phyloP scores from a whole-genome alignment of 2,329 filamentous ascomycete species.

The Stromatinia cepivora region DNA sequence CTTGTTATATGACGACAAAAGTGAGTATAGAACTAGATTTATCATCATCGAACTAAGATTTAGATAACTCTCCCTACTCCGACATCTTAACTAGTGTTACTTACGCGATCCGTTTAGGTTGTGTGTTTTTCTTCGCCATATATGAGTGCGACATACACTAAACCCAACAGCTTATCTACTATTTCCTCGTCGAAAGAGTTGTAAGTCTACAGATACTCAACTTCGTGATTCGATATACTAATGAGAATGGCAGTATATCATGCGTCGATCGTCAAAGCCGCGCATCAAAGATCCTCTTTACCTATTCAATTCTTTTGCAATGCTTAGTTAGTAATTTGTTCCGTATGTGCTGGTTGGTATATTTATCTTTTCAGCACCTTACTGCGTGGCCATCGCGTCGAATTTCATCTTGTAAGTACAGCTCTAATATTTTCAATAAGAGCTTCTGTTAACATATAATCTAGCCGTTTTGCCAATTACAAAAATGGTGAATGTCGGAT shows the following conservation, averaged over 20 bases:
- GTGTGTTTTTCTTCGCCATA: background rate
- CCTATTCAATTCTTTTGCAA: conserved; percentile 60
- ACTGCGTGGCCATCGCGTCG: conserved; percentile 50
- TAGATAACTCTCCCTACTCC: too few relatives aligned
- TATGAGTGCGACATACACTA: conserved; percentile 14
- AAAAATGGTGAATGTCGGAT: conserved; percentile 59
- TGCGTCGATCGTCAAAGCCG: conserved; percentile 52
- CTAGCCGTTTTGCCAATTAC: conserved; percentile 54
- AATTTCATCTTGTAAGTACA: conserved; percentile 60
- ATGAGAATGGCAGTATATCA: conserved; percentile 45
- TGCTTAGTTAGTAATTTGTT: conserved; percentile 46
- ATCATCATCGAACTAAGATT: background rate
- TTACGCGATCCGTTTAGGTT: background rate
- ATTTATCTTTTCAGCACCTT: conserved; percentile 37
- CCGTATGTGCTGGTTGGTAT: background rate
- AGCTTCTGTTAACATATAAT: background rate
- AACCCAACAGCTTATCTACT: conserved; percentile 52
- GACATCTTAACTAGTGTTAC: background rate
- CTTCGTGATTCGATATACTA: background rate
- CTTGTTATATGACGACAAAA: conserved; percentile 64
- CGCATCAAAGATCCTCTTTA: conserved; percentile 59
- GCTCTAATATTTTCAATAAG: background rate
- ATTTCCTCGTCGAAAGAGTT: conserved; percentile 64
- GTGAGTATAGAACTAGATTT: conserved; percentile 40
- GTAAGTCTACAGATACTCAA: conserved; percentile 39